phyloP scores from a whole-genome alignment of 2,329 filamentous ascomycete species.

The Cercospora brassicicola region DNA sequence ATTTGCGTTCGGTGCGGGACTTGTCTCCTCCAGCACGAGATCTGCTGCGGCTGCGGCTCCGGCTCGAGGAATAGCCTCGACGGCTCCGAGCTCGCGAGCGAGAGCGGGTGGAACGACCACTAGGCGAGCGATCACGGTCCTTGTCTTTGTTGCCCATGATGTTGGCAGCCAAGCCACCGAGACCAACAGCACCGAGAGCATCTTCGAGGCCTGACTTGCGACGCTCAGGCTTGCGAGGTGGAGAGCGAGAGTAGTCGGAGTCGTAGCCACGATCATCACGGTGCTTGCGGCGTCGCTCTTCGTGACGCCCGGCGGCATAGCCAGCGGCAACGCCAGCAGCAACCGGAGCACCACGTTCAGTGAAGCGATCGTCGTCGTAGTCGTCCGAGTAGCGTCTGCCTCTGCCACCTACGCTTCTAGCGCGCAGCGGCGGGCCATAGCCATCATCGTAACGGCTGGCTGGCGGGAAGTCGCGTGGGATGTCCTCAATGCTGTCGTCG shows the following conservation, averaged over 20 bases:
- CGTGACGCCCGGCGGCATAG: constrained; percentile 39
- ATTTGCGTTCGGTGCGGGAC: constrained; percentile 63
- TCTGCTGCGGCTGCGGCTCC: constrained; percentile 52
- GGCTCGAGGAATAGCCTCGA: constrained; percentile 43
- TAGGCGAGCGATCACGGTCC: constrained; percentile 55
- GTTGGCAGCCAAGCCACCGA: constrained; percentile 56
- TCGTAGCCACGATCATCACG: constrained; percentile 51
- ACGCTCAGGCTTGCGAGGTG: constrained; percentile 46
- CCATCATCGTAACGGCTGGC: constrained; percentile 31
- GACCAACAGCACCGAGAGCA: constrained; percentile 57
- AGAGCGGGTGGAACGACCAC: constrained; percentile 43
- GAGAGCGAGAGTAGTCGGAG: constrained; percentile 47
- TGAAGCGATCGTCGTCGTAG: constrained; percentile 61
- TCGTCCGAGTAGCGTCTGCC: constrained; percentile 39
- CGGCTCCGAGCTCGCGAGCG: constrained; percentile 54
- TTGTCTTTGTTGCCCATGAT: constrained; percentile 59
- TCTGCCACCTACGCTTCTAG: constrained; percentile 60
- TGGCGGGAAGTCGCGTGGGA: constrained; percentile 79
- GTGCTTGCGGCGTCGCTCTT: constrained; percentile 41
- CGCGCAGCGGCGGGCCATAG: constrained; percentile 56
- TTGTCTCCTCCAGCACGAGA: constrained; percentile 50
- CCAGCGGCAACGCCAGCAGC: constrained; percentile 46
- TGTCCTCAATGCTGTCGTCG: constrained; percentile 82
- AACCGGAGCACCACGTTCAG: constrained; percentile 43
- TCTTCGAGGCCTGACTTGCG: constrained; percentile 64